Conservation (phyloP, 163 green algal species). For the Dunaliella salina region DNA sequence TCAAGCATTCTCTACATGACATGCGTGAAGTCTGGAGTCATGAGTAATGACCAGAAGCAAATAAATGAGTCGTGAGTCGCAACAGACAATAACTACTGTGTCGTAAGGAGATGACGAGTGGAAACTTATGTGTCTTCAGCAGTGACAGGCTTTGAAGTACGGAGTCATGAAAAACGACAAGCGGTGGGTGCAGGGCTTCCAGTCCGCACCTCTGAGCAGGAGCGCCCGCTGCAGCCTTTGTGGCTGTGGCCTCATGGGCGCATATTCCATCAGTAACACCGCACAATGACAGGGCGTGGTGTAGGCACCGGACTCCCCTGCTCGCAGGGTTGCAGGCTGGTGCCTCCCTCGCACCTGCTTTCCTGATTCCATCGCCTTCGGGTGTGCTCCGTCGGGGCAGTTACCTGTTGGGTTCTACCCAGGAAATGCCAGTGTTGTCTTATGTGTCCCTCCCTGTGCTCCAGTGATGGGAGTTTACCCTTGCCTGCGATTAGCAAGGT, state of each 20-base stretch:
- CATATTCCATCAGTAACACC: conserved; percentile 51
- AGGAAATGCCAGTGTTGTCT: conserved; percentile 65
- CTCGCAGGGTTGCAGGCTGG: conserved; percentile 20
- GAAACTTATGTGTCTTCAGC: no score
- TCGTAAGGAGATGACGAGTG: no score
- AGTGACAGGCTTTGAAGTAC: no score
- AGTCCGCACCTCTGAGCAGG: conserved; percentile 30
- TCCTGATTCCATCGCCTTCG: conserved; percentile 74
- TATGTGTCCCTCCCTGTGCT: no score
- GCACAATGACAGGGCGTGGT: conserved; percentile 33
- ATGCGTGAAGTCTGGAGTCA: no score
- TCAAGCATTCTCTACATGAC: no score
- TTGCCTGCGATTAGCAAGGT: no score
- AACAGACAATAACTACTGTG: no score
- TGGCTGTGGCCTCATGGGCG: conserved; percentile 31
- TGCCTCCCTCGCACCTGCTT: conserved; percentile 14
- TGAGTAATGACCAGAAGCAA: no score
- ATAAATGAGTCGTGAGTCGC: no score
- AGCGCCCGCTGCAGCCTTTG: conserved; percentile 23
- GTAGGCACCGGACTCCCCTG: conserved; percentile 23
- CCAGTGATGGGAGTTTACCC: no score
- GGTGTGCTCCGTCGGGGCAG: conserved; percentile 61
- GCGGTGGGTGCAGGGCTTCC: conserved; percentile 33
- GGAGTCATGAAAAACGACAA: no score
- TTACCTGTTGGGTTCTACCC: conserved; percentile 69